Base-by-base conservation (phyloP, 352 stramenopile species). In the Phytophthora niederhauseri region DNA sequence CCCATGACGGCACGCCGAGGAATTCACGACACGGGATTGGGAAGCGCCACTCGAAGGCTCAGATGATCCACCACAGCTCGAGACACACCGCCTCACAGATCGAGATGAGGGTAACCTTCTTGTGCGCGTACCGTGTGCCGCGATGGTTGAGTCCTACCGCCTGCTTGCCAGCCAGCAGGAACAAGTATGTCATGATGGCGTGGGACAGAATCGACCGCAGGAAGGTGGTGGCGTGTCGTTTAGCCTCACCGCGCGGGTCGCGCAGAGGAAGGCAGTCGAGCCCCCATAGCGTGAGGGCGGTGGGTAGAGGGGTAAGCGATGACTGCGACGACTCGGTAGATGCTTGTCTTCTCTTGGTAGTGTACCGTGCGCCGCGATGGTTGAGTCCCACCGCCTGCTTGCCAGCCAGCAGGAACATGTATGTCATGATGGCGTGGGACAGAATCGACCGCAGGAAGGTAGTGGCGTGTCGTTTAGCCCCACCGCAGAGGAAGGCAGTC, bases 11-110 rank as follows among this genome's bases (percentile, higher is more conserved):
- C 19, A 63, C 34, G 24, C 49, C 57, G n/a, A 67, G 41, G 14
- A 68, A 48, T n/a, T 70, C 65, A n/a, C 60, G 61, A 17, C 64
- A 56, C 17, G 61, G 61, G 15, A 75, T 43, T 14, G 53, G 62
- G 24, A 64, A 69, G 19, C 50, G 28, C 62, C 62, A 69, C 31
- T 30, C 34, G 45, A 63, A 68, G 0, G 61, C 61, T 20, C 46
- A 55, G 19, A 61, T 55, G 12, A 57, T 26, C 61, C 61, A 70
- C 17, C 56, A 43, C 3, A 38, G 46, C 36, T 68, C 68, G 45
- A 70, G 50, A 6, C 49, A 61, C 15, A 66, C 45, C 9, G 61
- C 61, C 28, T 56, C 61, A 9, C 26, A 57, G 1, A 64, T 4
- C 14, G 61, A 53, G 11, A 66, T 62, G 20, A 74, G 8, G 6